Conservation (phyloP, 2,329 filamentous ascomycete genomes). For the Graphilbum fragrans region DNA sequence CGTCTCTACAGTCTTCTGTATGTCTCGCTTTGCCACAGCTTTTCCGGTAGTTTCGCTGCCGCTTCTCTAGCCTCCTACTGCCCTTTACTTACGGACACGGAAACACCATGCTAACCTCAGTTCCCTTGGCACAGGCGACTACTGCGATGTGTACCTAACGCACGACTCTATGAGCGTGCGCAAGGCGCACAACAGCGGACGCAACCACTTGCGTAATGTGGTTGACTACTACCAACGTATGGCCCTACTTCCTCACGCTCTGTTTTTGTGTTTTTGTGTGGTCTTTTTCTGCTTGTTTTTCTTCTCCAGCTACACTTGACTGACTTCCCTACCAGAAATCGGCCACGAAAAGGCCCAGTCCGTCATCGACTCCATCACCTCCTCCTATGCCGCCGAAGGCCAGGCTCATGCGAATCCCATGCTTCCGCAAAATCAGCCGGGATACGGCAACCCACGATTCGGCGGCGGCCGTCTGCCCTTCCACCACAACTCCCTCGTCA, state of each 20-base stretch:
- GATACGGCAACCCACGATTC: slow-evolving; percentile 20
- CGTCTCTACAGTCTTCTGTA: slow-evolving; percentile 12
- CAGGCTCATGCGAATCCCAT: slow-evolving; percentile 79
- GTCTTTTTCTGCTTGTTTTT: not conserved
- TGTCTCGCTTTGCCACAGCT: not conserved
- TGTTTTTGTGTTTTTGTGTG: not conserved
- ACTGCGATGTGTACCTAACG: slow-evolving; percentile 99
- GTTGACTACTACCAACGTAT: slow-evolving; percentile 95
- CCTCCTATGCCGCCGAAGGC: slow-evolving; percentile 83
- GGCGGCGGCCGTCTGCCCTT: slow-evolving; percentile 17
- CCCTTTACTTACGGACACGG: not conserved
- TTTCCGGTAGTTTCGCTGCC: too few species aligned
- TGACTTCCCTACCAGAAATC: slow-evolving; percentile 52
- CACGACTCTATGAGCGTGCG: slow-evolving; percentile 99
- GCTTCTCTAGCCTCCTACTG: slow-evolving; percentile 1
- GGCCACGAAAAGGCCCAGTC: slow-evolving; percentile 97
- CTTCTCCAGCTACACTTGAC: slow-evolving; percentile 1
- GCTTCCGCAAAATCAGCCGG: slow-evolving; percentile 57
- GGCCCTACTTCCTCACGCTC: slow-evolving; percentile 13
- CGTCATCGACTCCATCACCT: slow-evolving; percentile 96
- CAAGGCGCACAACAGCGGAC: slow-evolving; percentile 93
- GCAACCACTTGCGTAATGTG: slow-evolving; percentile 95
- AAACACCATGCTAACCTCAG: not conserved
- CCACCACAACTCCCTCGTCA: not conserved
- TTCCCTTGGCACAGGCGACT: slow-evolving; percentile 50